Percentiles rank a stretch among this genome's conserved stretches.
These are phyloP conservation scores for Pelargonium citronellum DNA, from an alignment of 441 rosid species.

Conservation along the genomic window DNA sequence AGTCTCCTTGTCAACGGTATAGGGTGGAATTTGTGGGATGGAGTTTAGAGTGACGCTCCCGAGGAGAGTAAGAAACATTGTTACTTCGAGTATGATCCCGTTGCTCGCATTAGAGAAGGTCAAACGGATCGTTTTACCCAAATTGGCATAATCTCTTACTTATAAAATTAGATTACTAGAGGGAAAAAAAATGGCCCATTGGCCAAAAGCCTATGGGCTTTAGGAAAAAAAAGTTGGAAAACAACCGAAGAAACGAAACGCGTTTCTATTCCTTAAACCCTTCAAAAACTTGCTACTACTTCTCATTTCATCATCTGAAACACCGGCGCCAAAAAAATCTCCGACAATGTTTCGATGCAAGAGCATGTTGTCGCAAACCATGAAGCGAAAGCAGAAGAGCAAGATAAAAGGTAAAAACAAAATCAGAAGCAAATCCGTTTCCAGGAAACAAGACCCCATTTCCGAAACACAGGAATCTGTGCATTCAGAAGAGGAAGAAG, in stretches of 20 bases:
- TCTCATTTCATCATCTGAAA: neutral
- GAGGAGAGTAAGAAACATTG: no score
- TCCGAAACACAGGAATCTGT: slow-evolving; percentile 14
- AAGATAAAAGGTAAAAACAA: slow-evolving; percentile 25
- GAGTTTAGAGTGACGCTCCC: no score
- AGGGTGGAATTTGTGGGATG: no score
- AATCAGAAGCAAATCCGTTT: slow-evolving; percentile 18
- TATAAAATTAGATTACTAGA: no score
- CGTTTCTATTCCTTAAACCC: neutral
- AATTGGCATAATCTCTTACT: no score
- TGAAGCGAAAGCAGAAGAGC: slow-evolving; percentile 25
- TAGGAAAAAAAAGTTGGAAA: no score
- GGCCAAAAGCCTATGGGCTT: no score
- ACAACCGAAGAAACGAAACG: neutral
- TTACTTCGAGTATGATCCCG: no score
- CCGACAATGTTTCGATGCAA: slow-evolving; percentile 39
- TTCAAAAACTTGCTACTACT: neutral
- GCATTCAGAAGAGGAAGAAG: slow-evolving; percentile 9
- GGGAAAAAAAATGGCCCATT: no score
- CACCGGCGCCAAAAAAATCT: slow-evolving; percentile 7
- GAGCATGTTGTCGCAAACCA: slow-evolving; percentile 30
- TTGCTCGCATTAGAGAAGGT: no score
- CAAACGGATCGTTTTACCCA: no score
- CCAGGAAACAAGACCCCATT: slow-evolving; percentile 13
- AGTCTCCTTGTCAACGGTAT: no score